A percentile compares a stretch with the other conserved stretches of the same genome.
Conservation (phyloP, 345 rosid genomes). For the Eucalyptus regnans region DNA sequence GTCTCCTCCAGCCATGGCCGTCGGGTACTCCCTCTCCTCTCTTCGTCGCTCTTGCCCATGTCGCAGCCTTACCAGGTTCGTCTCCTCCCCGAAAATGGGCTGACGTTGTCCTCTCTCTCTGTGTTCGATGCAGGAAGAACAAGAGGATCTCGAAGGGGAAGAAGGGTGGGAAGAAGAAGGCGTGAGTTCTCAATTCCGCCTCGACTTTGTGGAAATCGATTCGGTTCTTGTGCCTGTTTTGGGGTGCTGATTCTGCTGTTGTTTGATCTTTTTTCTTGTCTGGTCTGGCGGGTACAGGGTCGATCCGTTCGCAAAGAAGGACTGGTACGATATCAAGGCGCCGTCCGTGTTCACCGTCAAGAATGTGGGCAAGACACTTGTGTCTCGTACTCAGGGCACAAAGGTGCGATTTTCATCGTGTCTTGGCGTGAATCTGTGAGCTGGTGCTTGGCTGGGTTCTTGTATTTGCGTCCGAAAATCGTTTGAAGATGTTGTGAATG, state of each 20-base stretch:
- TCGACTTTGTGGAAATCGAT: not conserved
- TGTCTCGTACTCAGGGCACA: slow-evolving; percentile 93
- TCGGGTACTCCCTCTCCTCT: slow-evolving; percentile 11
- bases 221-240: not conserved
- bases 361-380: slow-evolving; percentile 88
- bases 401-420: slow-evolving; percentile 27
- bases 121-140: slow-evolving; percentile 51
- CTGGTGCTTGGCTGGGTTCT: not conserved
- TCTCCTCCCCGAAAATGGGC: not conserved
- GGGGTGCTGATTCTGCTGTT: not conserved
- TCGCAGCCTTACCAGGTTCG: not conserved
- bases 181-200: slow-evolving; percentile 27
- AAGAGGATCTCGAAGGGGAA: slow-evolving; percentile 96
- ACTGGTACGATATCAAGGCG: slow-evolving; percentile 96
- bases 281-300: slow-evolving; percentile 19
- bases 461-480: not conserved
- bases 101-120: not conserved
- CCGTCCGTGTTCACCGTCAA: slow-evolving; percentile 54
- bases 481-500: not conserved
- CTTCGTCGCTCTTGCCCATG: not conserved
- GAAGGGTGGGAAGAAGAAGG: slow-evolving; percentile 97
- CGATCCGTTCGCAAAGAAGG: slow-evolving; percentile 95
- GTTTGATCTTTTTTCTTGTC: not conserved
- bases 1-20: slow-evolving; percentile 17
- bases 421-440: not conserved